Base-by-base conservation (phyloP, 1,284 basidiomycete species). In the Ceratobasidium papillatum region DNA sequence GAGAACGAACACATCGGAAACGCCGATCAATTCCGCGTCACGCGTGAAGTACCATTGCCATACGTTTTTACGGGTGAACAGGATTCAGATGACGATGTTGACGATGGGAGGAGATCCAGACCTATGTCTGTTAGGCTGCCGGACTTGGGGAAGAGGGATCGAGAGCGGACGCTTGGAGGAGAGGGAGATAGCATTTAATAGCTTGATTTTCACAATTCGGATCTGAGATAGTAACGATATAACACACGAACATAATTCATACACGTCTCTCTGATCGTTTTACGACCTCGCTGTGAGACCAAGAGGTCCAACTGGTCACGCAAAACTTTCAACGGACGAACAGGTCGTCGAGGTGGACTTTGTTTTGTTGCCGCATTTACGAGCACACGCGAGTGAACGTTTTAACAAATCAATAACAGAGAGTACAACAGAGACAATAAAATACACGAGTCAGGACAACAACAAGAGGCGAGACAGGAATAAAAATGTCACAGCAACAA, bases 1-100 rank as follows among this genome's bases (percentile, higher is more conserved):
- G 94, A 95, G 81, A 95, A 94, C 84, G 94, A 95, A 82, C 94
- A 95, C 75, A 82, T 95, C 30, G 92, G 92, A 82, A 94, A 94
- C 80, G 66, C 92, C 80, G 92, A 94, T 85, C 90, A 93, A 79
- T 94, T 93, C 79, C 91, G 93, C n/a, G 90, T 91, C 34, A 92
- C 91, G 5, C 84, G 89, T 54, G 93, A 94, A 79, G 88, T 94
- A 1, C 92, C 91, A 0, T 82, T 94, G 41, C 93, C 93, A 1
- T 94, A 94, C 81, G 82, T 84, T 1, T 84, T 91, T 75, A 87
- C 90, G 49, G 83, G 83, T 17, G 74, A 78, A 9, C 77, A 74
- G 12, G 80, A 82, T 52, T 82, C 82, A 34, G 74, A 76, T 36
- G 75, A 77, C 36, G 63, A 65, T 5, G 41, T 27, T n/a, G 36